Evolutionary conservation across 2,329 filamentous ascomycete genomes (phyloP), one percentile per base, ranked within the genome.

Genomic region (Xylariaceae sp.): DNA sequence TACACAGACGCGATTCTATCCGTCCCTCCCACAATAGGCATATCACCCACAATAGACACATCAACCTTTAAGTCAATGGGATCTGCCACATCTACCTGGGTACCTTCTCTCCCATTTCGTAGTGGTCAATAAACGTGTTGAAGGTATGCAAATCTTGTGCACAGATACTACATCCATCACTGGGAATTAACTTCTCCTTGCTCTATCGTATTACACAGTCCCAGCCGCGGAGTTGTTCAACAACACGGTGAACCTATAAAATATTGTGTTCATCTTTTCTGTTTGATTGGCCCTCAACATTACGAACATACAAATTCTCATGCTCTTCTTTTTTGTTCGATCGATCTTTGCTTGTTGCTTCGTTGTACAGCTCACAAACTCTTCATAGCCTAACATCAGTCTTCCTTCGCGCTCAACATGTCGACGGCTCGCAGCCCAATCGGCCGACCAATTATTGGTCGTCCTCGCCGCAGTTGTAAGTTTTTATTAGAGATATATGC

Each of bases 381-480:
- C 29, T 28, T 17, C 1, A 33, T 12, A 29, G 3, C 3, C n/a
- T 9, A 14, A 23, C 16, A 12, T 56, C 23, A 31, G 41, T 34
- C 29, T 21, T 26, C 21, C 16, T 24, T n/a, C 17, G 36, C 12
- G 24, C 28, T 29, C n/a, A 40, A 45, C 14, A 61, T 59, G 56
- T 49, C 51, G 8, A 16, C 33, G 23, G 24, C 47, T 49, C 59
- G 48, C 33, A 53, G 45, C 9, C 52, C 59, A 6, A 26, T 47
- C 17, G 56, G 52, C 17, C 24, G 11, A 8, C 47, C 59, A 3
- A 41, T 59, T n/a, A 6, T 56, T 19, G 52, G 55, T 34, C 59
- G 56, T 11, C 51, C 44, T 47, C 59, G 55, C 28, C 51, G 48
- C 7, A 59, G 56, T 9, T 37, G 59, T 58, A 23, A 46, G 59